These are phyloP conservation scores for Leersia perrieri DNA, from an alignment of 176 grass and related monocot species.

Conservation along the genomic window DNA sequence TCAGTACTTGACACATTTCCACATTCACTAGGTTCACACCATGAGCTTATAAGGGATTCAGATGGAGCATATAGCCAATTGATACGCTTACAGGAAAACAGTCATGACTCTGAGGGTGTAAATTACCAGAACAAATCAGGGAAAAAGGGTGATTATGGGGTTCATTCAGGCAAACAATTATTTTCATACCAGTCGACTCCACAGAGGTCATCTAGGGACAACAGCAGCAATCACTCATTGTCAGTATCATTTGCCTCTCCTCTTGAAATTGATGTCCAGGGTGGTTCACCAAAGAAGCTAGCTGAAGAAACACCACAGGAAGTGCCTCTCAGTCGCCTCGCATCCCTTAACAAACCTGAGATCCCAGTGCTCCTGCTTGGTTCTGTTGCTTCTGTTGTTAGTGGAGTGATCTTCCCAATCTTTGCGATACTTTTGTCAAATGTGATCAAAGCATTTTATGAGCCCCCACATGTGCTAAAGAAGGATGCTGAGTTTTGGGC, in stretches of 20 bases:
- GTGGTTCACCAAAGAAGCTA: constrained; percentile 23
- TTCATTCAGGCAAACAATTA: constrained; percentile 37
- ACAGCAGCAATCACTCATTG: constrained; percentile 50
- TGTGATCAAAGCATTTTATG: constrained; percentile 69
- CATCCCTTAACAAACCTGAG: constrained; percentile 73
- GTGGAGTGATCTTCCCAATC: constrained; percentile 72
- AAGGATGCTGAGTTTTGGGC: constrained; percentile 79
- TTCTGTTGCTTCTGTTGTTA: constrained; percentile 60
- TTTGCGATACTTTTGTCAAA: constrained; percentile 66
- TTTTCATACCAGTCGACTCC: constrained; percentile 33
- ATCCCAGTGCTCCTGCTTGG: constrained; percentile 65
- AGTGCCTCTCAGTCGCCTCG: constrained; percentile 54
- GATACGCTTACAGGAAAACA: constrained; percentile 60
- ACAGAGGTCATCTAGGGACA: constrained; percentile 41
- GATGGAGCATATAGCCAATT: constrained; percentile 74
- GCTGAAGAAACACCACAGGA: constrained; percentile 37
- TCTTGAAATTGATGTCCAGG: constrained; percentile 43
- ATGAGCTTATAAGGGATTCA: constrained; percentile 51
- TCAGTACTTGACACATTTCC: background rate
- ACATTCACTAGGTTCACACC: constrained; percentile 59
- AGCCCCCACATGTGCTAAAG: constrained; percentile 45
- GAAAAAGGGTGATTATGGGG: constrained; percentile 37
- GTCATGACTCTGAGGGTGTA: constrained; percentile 26
- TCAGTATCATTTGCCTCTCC: constrained; percentile 32
- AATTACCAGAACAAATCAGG: constrained; percentile 36